Evolutionary conservation across 2,329 filamentous ascomycete genomes (phyloP).

Genomic region (Sporothrix schenckii): DNA sequence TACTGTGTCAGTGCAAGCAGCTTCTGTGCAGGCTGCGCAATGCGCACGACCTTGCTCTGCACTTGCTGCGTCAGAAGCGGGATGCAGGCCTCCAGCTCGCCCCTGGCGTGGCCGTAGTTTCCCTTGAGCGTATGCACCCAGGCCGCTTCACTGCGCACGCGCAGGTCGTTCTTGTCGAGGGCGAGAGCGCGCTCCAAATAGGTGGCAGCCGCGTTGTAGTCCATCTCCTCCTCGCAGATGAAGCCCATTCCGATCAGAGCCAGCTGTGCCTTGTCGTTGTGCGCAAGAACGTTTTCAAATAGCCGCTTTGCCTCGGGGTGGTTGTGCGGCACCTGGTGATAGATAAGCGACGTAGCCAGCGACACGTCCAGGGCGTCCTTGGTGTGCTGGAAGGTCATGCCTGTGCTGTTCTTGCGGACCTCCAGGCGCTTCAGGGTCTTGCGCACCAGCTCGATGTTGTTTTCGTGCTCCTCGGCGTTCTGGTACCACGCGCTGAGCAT

Average conservation of each 20-base stretch:
- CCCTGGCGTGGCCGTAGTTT: constrained; percentile 67
- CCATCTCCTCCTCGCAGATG: constrained; percentile 90
- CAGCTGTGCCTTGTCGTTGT: constrained; percentile 74
- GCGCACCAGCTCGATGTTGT: constrained; percentile 75
- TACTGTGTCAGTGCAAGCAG: constrained; percentile 86
- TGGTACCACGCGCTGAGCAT: constrained; percentile 83
- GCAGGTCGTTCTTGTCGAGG: constrained; percentile 73
- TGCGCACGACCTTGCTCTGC: constrained; percentile 38
- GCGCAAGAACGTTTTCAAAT: constrained; percentile 78
- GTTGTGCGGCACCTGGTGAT: constrained; percentile 85
- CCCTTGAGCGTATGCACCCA: constrained; percentile 89
- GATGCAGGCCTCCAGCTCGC: constrained; percentile 72
- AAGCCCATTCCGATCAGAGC: constrained; percentile 88
- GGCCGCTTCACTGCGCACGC: constrained; percentile 81
- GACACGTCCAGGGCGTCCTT: constrained; percentile 74
- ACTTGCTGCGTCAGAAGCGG: constrained; percentile 65
- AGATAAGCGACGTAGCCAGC: constrained; percentile 84
- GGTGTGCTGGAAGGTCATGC: constrained; percentile 68
- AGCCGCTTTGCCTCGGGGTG: constrained; percentile 85
- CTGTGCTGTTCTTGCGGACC: constrained; percentile 66
- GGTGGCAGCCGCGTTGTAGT: constrained; percentile 77
- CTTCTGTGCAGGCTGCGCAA: constrained; percentile 59
- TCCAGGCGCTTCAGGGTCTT: constrained; percentile 67
- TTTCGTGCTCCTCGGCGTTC: constrained; percentile 81
- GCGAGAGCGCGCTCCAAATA: constrained; percentile 77